Evolutionary conservation across 768 basidiomycete genomes (phyloP).

Genomic region (Tylopilus vinaceipallidus): DNA sequence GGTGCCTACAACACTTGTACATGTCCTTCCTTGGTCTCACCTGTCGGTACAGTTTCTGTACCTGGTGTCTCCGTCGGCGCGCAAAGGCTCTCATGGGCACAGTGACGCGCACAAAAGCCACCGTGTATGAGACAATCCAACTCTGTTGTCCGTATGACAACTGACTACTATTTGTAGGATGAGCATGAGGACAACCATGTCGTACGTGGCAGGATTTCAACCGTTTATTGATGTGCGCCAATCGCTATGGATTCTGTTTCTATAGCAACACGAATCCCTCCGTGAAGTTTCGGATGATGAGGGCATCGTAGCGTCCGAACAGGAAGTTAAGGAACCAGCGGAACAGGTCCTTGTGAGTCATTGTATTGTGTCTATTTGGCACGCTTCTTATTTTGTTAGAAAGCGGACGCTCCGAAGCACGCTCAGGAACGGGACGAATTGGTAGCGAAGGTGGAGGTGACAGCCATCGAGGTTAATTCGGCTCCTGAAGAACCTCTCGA

Average conservation of each 20-base stretch:
- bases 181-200: constrained; percentile 7
- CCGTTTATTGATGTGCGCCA: neutral
- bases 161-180: constrained; percentile 20
- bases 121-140: constrained; percentile 18
- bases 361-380: neutral
- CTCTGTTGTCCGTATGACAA: neutral
- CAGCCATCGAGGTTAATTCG: constrained; percentile 1
- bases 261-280: constrained; percentile 20
- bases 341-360: constrained; percentile 25
- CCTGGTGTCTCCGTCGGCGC: constrained; percentile 32
- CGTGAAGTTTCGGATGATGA: constrained; percentile 28
- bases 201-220: constrained; percentile 25
- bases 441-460: constrained; percentile 6
- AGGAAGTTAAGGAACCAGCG: constrained; percentile 33
- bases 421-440: constrained; percentile 29
- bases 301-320: constrained; percentile 26
- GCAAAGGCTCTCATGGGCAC: constrained; percentile 21
- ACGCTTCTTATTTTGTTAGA: constrained; percentile 18
- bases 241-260: neutral
- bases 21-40: neutral
- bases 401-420: constrained; percentile 32
- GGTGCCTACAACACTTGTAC: constrained; percentile 1
- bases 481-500: neutral
- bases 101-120: constrained; percentile 16
- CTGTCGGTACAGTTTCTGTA: constrained; percentile 27